These are phyloP conservation scores for Mycena belliarum DNA, from an alignment of 768 basidiomycete genomes.

Conservation along the genomic window DNA sequence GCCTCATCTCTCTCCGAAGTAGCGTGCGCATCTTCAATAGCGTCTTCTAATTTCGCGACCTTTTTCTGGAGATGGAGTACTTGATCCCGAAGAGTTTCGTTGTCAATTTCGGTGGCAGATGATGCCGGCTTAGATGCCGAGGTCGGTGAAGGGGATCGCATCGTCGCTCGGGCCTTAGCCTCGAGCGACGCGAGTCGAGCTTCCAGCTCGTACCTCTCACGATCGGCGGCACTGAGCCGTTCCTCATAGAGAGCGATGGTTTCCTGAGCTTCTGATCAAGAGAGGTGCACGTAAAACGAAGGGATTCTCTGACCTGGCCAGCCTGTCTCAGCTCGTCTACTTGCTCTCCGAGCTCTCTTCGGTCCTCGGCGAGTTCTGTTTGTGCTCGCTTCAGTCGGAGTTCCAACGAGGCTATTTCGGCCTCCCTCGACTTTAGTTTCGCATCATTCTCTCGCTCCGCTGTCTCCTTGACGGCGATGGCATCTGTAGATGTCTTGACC, in stretches of 20 bases:
- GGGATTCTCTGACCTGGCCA: conserved; percentile 64
- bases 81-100: conserved; percentile 89
- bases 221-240: conserved; percentile 69
- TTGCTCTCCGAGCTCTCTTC: conserved; percentile 65
- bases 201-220: conserved; percentile 77
- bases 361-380: conserved; percentile 50
- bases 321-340: conserved; percentile 86
- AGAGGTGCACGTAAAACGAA: background rate
- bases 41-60: conserved; percentile 76
- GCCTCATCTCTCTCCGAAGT: conserved; percentile 76
- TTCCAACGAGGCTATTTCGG: conserved; percentile 60
- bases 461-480: conserved; percentile 52
- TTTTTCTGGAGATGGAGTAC: conserved; percentile 84
- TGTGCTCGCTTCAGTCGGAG: conserved; percentile 30
- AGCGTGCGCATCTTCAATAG: conserved; percentile 73
- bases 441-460: conserved; percentile 51
- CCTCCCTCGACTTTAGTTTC: conserved; percentile 55
- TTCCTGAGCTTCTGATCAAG: conserved; percentile 54
- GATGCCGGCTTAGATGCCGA: conserved; percentile 39
- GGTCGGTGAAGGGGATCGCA: conserved; percentile 28
- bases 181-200: conserved; percentile 61
- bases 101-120: conserved; percentile 90
- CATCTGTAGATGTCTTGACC: conserved; percentile 50
- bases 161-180: conserved; percentile 35
- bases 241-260: conserved; percentile 96